Evolutionary conservation across 129 eudicot genomes (phyloP), one percentile per base, ranked within the genome.

Genomic region (Saposhnikovia divaricata): DNA sequence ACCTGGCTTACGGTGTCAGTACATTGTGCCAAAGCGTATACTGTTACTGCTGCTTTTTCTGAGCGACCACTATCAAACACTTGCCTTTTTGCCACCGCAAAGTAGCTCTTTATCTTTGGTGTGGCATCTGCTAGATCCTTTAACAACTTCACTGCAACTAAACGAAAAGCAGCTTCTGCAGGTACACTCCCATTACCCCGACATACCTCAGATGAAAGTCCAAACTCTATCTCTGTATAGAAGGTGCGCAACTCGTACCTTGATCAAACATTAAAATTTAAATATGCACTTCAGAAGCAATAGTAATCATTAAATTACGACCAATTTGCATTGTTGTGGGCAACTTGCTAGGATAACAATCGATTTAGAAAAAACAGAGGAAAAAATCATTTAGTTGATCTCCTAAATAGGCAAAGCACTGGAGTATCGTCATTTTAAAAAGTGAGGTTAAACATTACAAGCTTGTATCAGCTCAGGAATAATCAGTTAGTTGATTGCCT

Each of bases 11-110:
- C 55, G 63, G 78, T 85, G 65, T 45, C 8, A 48, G 82, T 42
- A n/a, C 87, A 85, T 73, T 81, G 87, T 77, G 84, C 84, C 74
- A 85, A 65, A n/a, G 87, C 87, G 43, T 85, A 81, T 4, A 85
- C 55, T 8, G 80, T 81, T 40, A 2, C 63, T 6, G 63, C 21
- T 21, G 63, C 27, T 55, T 55, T 55, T 55, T 23, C 63, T 6
- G 63, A 55, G 11, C 15, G 27, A 48, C 75, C 75, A 53, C 74
- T 76, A 42, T 72, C 74, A 23, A 39, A 44, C 12, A 81, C 82
- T 19, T 38, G 43, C 84, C 82, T 73, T 27, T 74, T 50, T 18
- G 87, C 74, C 27, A 84, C 85, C 27, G 80, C 82, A 73, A 77
- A 85, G 80, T 69, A 85, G 76, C 79, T 72, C 19, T 81, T 74